A percentile compares a stretch with the other conserved stretches of the same genome.
Conservation (phyloP, 306 rosid genomes). For the Pachyrhizus erosus region DNA sequence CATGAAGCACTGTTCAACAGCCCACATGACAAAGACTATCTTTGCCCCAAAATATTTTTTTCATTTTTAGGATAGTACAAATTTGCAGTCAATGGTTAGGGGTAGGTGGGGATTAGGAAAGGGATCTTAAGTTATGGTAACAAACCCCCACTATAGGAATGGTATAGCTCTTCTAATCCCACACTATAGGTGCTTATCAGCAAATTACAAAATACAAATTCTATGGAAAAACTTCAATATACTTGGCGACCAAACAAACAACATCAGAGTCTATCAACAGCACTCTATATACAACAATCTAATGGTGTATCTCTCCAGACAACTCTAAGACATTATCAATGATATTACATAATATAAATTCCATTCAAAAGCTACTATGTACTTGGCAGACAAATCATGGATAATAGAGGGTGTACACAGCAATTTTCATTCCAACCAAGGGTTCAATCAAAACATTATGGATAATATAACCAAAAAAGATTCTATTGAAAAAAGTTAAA, state of each 20-base stretch:
- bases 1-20: not conserved
- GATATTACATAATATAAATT: slow-evolving; percentile 15
- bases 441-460: not conserved
- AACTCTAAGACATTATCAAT: not conserved
- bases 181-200: not conserved
- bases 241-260: slow-evolving; percentile 3
- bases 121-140: slow-evolving; percentile 1
- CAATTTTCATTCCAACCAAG: not conserved
- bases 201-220: slow-evolving; percentile 23
- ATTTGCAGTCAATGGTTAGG: not conserved
- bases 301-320: slow-evolving; percentile 18
- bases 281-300: slow-evolving; percentile 14
- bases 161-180: not conserved
- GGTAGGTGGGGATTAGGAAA: slow-evolving; percentile 2
- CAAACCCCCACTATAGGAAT: slow-evolving; percentile 21
- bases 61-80: not conserved
- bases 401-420: not conserved
- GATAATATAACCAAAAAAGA: slow-evolving; percentile 22
- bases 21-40: slow-evolving; percentile 11
- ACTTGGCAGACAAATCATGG: slow-evolving; percentile 14
- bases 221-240: slow-evolving; percentile 7
- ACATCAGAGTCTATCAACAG: not conserved
- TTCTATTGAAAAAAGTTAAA: slow-evolving; percentile 27
- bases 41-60: not conserved
- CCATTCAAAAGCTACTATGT: slow-evolving; percentile 14